Evolutionary conservation across 345 rosid genomes (phyloP).

Genomic region (Stellera chamaejasme): DNA sequence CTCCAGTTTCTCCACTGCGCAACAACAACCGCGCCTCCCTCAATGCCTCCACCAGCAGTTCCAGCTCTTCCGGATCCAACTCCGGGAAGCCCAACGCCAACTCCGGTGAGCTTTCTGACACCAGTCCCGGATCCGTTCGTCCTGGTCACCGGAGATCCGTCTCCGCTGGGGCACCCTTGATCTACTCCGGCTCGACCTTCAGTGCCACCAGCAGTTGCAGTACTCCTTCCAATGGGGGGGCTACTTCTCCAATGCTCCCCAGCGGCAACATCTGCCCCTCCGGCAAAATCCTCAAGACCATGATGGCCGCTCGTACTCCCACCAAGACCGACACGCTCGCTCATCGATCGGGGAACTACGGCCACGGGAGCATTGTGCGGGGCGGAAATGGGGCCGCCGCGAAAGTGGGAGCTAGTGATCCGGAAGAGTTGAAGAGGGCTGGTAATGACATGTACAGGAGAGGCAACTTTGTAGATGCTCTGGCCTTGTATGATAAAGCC

Average conservation of each 20-base stretch:
- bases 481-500: conserved; percentile 68
- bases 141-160: conserved; percentile 77
- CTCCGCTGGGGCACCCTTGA: conserved; percentile 62
- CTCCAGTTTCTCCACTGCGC: conserved; percentile 74
- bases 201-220: conserved; percentile 17
- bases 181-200: conserved; percentile 54
- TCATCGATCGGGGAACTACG: conserved; percentile 75
- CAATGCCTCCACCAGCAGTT: conserved; percentile 25
- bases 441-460: conserved; percentile 82
- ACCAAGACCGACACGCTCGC: conserved; percentile 55
- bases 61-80: conserved; percentile 57
- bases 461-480: conserved; percentile 63
- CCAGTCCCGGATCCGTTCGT: conserved; percentile 35
- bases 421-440: conserved; percentile 71
- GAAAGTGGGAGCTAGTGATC: conserved; percentile 26
- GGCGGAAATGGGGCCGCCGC: conserved; percentile 24
- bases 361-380: conserved; percentile 82
- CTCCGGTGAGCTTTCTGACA: conserved; percentile 58
- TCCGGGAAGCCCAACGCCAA: conserved; percentile 22
- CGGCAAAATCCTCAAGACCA: conserved; percentile 68
- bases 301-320: conserved; percentile 35
- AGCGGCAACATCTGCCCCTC: conserved; percentile 92
- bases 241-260: conserved; percentile 41
- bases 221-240: conserved; percentile 19
- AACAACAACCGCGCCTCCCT: conserved; percentile 3